These are phyloP conservation scores for Cyanidium caldarium DNA, from an alignment of 23 red algal genomes.

Conservation along the genomic window DNA sequence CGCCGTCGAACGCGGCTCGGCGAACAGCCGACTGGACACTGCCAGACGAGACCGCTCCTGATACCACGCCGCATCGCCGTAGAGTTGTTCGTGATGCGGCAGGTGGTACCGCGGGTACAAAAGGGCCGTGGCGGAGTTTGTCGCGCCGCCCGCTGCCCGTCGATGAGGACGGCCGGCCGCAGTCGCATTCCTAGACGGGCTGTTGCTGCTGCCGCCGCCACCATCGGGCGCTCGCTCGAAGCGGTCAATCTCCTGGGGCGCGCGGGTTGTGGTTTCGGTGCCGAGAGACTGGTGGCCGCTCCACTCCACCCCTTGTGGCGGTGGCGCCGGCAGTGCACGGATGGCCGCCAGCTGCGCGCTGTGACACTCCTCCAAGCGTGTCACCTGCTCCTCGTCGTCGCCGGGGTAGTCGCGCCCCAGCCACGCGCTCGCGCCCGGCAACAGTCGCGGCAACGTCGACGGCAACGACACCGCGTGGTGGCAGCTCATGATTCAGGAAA, in stretches of 20 bases:
- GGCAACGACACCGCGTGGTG: too few relatives aligned
- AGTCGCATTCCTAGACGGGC: neutral
- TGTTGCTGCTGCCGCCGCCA: neutral
- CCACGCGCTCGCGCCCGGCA: neutral
- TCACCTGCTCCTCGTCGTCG: constrained; percentile 1
- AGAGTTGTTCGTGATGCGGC: neutral
- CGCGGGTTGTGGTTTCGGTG: too few relatives aligned
- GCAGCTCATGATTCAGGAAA: too few relatives aligned
- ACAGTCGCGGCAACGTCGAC: neutral
- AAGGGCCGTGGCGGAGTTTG: neutral
- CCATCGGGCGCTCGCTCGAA: too few relatives aligned
- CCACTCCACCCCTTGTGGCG: neutral
- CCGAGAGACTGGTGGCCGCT: too few relatives aligned
- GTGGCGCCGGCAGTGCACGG: neutral
- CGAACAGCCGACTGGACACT: neutral
- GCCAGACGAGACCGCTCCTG: neutral
- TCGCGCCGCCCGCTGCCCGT: neutral
- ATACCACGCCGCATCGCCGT: neutral
- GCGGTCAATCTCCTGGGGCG: too few relatives aligned
- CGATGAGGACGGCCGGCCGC: neutral
- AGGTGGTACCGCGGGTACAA: neutral
- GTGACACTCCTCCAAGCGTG: neutral
- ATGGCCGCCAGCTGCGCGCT: neutral
- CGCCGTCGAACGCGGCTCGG: neutral
- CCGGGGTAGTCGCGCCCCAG: neutral